A percentile compares a stretch with the other conserved stretches of the same genome.
phyloP scores from a whole-genome alignment of 306 rosid species.

The Quercus gilva region DNA sequence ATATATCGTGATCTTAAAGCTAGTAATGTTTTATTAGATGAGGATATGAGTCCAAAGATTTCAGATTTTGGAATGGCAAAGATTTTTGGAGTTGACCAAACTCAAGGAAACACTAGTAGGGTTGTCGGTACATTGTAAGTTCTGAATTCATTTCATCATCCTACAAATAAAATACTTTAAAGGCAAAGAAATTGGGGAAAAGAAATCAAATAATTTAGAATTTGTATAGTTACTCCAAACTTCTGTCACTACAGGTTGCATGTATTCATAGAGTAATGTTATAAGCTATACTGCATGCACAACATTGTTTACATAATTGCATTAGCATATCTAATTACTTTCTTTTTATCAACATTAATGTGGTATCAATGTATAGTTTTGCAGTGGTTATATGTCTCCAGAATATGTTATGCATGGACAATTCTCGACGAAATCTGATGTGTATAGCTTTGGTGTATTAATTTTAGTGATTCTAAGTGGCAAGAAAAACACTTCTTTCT shows the following conservation, averaged over 20 bases:
- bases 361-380: background rate
- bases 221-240: too few relatives aligned
- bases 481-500: constrained; percentile 11
- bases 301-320: too few relatives aligned
- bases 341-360: background rate
- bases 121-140: constrained; percentile 53
- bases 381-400: constrained; percentile 40
- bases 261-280: too few relatives aligned
- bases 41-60: constrained; percentile 36
- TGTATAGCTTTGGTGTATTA: constrained; percentile 40
- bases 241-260: too few relatives aligned
- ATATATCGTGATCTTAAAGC: constrained; percentile 44
- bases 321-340: too few relatives aligned
- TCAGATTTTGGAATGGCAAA: constrained; percentile 50
- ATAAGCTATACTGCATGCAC: too few relatives aligned
- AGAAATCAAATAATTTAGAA: too few relatives aligned
- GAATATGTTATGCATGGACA: constrained; percentile 43
- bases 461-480: constrained; percentile 34
- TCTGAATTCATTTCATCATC: background rate
- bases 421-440: constrained; percentile 23
- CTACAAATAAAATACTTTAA: too few relatives aligned
- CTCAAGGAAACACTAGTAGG: constrained; percentile 32
- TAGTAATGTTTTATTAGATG: constrained; percentile 44
- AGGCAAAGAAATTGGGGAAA: too few relatives aligned
- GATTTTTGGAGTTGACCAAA: constrained; percentile 34